Base-by-base conservation (phyloP, 228 moss, liverwort and hornwort genomes). In the Sphagnum fallax region DNA sequence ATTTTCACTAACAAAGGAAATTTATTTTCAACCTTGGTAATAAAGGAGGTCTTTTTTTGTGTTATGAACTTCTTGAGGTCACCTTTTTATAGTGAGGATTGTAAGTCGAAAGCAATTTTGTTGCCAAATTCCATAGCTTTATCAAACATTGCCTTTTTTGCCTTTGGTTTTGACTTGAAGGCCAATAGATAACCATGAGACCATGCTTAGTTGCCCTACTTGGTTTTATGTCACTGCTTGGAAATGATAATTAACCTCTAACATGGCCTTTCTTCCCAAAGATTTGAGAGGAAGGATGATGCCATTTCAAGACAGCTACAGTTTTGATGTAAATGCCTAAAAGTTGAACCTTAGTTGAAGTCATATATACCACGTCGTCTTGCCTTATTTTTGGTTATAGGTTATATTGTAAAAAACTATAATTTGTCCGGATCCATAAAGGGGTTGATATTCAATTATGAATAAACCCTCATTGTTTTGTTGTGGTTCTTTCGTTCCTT, bases 201-300 rank as follows among this genome's bases (percentile, higher is more conserved):
- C 50, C 80, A 87, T 10, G 87, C 80, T 15, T 78, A 69, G 10
- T 72, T 72, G 67, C 72, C 76, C 74, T 0, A 83, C 70, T 18
- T 83, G 71, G 80, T 87, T 80, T 60, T 64, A 72, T 74, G 64
- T 2, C 83, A 80, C 58, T 87, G 87, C 72, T 87, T 83, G 16
- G 78, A 83, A 69, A 87, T 7, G 78, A 83, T 80, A 2, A 78
- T 75, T 73, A 87, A 14, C 11, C 83, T 12, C 82, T 76, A 4
- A 87, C 87, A 48, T 83, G 80, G n/a, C 87, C 83, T 6, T 83
- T 78, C 78, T 87, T 87, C 74, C 80, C 87, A 62, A 87, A 68
- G 6, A 74, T 83, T 74, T 87, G 78, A 52, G 49, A 69, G 5
- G 75, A 76, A 68, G 76, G 87, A 15, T 83, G 87, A 50, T 74